Conservation (phyloP, 2,329 filamentous ascomycete genomes). For the Gliomastix tumulicola region DNA sequence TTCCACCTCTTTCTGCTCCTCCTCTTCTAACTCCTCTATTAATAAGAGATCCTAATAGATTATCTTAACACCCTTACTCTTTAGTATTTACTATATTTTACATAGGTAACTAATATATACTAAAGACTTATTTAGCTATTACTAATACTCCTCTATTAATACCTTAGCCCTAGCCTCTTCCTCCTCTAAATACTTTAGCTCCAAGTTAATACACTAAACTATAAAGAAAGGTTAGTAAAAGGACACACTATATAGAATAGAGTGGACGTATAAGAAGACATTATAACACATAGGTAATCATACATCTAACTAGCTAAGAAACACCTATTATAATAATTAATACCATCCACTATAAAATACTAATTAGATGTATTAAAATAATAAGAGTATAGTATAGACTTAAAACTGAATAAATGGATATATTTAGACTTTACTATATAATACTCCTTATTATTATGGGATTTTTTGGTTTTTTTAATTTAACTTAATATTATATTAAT, state of each 20-base stretch:
- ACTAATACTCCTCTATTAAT: neutral
- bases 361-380: neutral
- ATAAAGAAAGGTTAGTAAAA: neutral
- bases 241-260: too few species aligned
- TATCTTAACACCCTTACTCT: too few species aligned
- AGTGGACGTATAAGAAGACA: neutral
- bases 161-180: neutral
- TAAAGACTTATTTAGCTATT: neutral
- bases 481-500: neutral
- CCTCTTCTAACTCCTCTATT: too few species aligned
- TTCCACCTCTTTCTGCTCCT: too few species aligned
- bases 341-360: neutral
- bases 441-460: neutral
- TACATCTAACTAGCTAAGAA: neutral
- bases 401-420: neutral
- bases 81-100: too few species aligned
- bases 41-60: too few species aligned
- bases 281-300: neutral
- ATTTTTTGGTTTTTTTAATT: neutral
- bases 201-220: neutral
- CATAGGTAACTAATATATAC: too few species aligned
- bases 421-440: neutral
- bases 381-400: neutral
- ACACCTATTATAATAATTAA: neutral
- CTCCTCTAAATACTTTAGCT: neutral